Evolutionary conservation across 2,329 filamentous ascomycete genomes (phyloP).

Genomic region (Sporothrix pseudoabietina): DNA sequence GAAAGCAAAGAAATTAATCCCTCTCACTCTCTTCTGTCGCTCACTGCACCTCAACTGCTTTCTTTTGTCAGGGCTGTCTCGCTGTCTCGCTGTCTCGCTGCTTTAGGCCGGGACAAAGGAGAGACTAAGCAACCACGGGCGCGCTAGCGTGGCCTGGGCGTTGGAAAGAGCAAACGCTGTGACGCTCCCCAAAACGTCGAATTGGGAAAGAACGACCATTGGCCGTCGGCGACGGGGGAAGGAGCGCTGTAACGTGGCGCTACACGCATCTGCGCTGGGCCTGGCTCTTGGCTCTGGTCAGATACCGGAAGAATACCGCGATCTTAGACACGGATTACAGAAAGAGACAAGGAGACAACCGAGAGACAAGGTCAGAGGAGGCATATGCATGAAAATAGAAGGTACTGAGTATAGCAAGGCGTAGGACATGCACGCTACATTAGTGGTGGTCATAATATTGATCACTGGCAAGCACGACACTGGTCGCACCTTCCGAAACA

Average conservation of each 20-base stretch:
- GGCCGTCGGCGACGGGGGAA: neutral
- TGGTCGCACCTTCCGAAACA: constrained; percentile 21
- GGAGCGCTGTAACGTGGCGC: constrained; percentile 11
- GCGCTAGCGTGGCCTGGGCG: constrained; percentile 16
- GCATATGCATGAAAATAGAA: too few relatives aligned
- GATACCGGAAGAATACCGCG: neutral
- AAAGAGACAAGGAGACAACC: neutral
- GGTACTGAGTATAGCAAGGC: neutral
- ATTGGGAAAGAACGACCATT: neutral
- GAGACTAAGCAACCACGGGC: constrained; percentile 22
- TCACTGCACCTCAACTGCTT: neutral
- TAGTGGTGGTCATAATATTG: neutral
- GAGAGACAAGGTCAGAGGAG: neutral
- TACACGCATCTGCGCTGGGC: neutral
- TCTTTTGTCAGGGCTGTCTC: neutral
- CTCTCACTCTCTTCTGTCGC: neutral
- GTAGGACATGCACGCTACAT: neutral
- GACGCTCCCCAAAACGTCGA: neutral
- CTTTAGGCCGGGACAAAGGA: constrained; percentile 25
- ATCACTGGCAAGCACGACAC: neutral
- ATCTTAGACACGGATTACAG: constrained; percentile 6
- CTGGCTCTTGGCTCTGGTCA: neutral
- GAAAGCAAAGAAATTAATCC: constrained; percentile 8
- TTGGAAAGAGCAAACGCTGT: too few relatives aligned
- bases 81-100: neutral